phyloP scores from a whole-genome alignment of 1,284 basidiomycete species.

The Volvariella volvacea region DNA sequence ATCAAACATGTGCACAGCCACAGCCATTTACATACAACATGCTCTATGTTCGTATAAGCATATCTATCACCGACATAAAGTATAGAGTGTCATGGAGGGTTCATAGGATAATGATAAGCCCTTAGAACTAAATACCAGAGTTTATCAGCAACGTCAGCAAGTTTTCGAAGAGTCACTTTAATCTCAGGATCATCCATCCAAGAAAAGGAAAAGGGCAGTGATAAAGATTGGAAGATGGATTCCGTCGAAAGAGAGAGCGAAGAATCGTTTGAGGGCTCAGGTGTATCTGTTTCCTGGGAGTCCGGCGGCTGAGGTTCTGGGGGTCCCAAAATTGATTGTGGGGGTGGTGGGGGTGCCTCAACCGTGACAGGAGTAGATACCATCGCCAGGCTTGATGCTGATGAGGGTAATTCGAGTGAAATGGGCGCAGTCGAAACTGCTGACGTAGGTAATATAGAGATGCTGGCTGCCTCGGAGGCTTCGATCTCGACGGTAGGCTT shows the following conservation, averaged over 20 bases:
- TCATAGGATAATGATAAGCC: slow-evolving; percentile 52
- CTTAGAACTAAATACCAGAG: slow-evolving; percentile 42
- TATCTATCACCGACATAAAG: too few species aligned
- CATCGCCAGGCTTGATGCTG: too few species aligned
- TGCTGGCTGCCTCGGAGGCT: too few species aligned
- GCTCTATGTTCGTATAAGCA: too few species aligned
- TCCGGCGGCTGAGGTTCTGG: background rate
- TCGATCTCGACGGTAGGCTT: too few species aligned
- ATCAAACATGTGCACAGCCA: background rate
- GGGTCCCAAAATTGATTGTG: background rate
- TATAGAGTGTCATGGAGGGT: slow-evolving; percentile 30
- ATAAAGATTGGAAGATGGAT: background rate
- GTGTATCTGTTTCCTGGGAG: background rate
- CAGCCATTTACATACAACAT: too few species aligned
- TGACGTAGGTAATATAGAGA: too few species aligned
- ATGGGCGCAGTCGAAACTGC: too few species aligned
- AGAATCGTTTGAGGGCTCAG: background rate
- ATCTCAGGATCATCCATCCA: slow-evolving; percentile 15
- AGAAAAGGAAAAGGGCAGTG: slow-evolving; percentile 19
- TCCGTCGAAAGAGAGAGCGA: background rate
- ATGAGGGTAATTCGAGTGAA: too few species aligned
- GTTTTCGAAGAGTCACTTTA: slow-evolving; percentile 24
- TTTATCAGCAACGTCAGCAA: slow-evolving; percentile 30
- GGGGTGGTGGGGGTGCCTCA: background rate
- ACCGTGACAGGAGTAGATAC: too few species aligned